These are phyloP conservation scores for Adansonia madagascariensis DNA, from an alignment of 441 rosid genomes.

Conservation along the genomic window DNA sequence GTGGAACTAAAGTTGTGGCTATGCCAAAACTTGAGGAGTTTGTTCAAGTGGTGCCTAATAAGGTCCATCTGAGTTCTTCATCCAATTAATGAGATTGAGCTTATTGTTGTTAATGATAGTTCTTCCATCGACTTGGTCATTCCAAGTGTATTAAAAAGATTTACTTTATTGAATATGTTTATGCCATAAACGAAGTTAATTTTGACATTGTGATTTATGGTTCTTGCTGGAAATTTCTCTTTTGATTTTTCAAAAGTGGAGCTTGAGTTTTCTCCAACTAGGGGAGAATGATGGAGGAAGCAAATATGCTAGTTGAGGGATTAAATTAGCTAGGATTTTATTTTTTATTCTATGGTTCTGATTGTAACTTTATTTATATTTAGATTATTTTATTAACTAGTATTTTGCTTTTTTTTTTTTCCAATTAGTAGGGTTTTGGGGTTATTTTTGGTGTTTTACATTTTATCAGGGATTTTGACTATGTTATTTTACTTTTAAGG, in stretches of 20 bases:
- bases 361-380: neutral
- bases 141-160: neutral
- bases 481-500: neutral
- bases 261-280: neutral
- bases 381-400: neutral
- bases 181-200: neutral
- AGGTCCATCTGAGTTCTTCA: neutral
- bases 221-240: neutral
- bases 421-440: neutral
- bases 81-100: neutral
- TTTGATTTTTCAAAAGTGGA: neutral
- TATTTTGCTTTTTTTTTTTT: neutral
- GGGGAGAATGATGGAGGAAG: neutral
- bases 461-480: neutral
- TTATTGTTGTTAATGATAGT: conserved; percentile 9
- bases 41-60: neutral
- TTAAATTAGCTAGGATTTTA: neutral
- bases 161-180: neutral
- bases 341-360: neutral
- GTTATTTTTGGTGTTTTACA: neutral
- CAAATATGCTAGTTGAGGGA: neutral
- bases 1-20: neutral
- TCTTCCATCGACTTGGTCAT: neutral
- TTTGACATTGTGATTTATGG: neutral
- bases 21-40: neutral